These are phyloP conservation scores for Narthecium ossifragum DNA, from an alignment of 106 monocot species.

Conservation along the genomic window DNA sequence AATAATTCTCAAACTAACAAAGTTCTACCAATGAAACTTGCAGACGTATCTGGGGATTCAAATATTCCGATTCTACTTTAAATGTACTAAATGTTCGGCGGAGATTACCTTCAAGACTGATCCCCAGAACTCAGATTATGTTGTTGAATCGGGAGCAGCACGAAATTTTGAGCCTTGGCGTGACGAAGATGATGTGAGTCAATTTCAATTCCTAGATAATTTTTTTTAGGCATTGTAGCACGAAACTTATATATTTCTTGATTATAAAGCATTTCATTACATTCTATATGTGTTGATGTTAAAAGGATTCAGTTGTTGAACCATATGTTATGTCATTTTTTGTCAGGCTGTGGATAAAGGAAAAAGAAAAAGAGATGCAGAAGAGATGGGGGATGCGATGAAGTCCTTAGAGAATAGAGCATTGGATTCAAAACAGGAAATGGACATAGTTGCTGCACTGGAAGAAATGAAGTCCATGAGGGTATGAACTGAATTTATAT, in stretches of 20 bases:
- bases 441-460: constrained; percentile 89
- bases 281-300: no score
- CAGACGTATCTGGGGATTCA: constrained; percentile 96
- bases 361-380: constrained; percentile 64
- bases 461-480: constrained; percentile 99
- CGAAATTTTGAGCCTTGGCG: constrained; percentile 99
- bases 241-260: no score
- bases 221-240: no score
- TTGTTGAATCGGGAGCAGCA: constrained; percentile 88
- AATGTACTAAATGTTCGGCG: constrained; percentile 86
- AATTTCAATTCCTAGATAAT: background rate
- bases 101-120: constrained; percentile 87
- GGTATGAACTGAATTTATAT: constrained; percentile 28
- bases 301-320: no score
- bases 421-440: constrained; percentile 82
- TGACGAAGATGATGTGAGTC: constrained; percentile 58
- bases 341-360: constrained; percentile 39
- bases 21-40: no score
- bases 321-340: constrained; percentile 13
- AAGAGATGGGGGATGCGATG: constrained; percentile 99
- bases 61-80: constrained; percentile 89
- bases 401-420: constrained; percentile 80
- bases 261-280: no score
- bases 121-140: constrained; percentile 86
- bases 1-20: no score